A percentile compares a stretch with the other conserved stretches of the same genome.
Evolutionary conservation across 2,329 filamentous ascomycete genomes (phyloP).

Genomic region (Aureobasidium sp.): DNA sequence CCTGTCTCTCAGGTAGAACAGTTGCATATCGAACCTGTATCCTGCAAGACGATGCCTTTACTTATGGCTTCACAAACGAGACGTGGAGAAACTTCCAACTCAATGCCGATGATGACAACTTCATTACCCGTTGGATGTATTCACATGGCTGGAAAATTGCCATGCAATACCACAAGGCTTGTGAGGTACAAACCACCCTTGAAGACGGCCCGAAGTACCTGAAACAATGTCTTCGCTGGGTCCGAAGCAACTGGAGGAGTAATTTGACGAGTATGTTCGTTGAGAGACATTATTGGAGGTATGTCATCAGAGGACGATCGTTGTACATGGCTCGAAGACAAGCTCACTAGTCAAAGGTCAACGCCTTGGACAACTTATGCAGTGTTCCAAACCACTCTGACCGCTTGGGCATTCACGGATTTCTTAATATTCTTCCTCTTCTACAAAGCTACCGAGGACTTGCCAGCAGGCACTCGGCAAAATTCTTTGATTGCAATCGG

Average conservation of each 20-base stretch:
- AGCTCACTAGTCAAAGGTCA: slow-evolving; percentile 48
- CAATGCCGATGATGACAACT: slow-evolving; percentile 97
- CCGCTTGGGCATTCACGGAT: slow-evolving; percentile 80
- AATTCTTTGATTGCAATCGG: slow-evolving; percentile 55
- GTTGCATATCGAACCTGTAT: slow-evolving; percentile 89
- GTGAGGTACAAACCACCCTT: slow-evolving; percentile 85
- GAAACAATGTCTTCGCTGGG: slow-evolving; percentile 90
- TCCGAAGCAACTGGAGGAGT: slow-evolving; percentile 94
- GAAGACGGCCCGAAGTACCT: slow-evolving; percentile 85
- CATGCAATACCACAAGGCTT: slow-evolving; percentile 88
- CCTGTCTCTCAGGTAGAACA: slow-evolving; percentile 90
- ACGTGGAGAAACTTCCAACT: slow-evolving; percentile 81
- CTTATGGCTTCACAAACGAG: slow-evolving; percentile 84
- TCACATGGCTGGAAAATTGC: slow-evolving; percentile 88
- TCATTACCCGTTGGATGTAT: slow-evolving; percentile 93
- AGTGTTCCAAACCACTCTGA: slow-evolving; percentile 85
- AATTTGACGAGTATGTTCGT: slow-evolving; percentile 85
- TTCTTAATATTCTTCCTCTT: slow-evolving; percentile 62
- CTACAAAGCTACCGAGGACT: slow-evolving; percentile 56
- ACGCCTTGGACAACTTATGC: slow-evolving; percentile 93
- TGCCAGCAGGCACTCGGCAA: slow-evolving; percentile 27
- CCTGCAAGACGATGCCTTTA: slow-evolving; percentile 75
- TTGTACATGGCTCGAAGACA: neutral
- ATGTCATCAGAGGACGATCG: slow-evolving; percentile 37
- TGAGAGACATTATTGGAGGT: slow-evolving; percentile 81